These are phyloP conservation scores for Leucaena leucocephala DNA, from an alignment of 306 rosid genomes.

Conservation along the genomic window DNA sequence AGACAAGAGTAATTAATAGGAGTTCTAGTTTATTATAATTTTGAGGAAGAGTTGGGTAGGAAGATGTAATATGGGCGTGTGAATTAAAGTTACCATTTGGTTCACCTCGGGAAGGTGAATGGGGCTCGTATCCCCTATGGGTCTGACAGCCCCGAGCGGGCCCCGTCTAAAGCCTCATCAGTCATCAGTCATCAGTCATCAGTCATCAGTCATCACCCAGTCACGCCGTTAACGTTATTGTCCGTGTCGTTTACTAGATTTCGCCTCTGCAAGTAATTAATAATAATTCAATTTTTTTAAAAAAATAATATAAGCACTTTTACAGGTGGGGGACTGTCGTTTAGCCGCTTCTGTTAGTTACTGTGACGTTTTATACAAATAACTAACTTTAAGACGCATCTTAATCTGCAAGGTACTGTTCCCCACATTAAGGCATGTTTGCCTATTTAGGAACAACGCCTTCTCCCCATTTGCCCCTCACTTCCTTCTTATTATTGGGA, in stretches of 20 bases:
- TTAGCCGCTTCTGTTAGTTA: conserved; percentile 8
- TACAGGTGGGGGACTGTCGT: background rate
- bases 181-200: background rate
- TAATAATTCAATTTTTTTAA: too few relatives aligned
- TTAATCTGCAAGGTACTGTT: conserved; percentile 34
- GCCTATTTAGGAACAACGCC: conserved; percentile 15
- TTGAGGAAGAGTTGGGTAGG: background rate
- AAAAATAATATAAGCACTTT: background rate
- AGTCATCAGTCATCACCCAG: background rate
- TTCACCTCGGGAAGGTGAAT: conserved; percentile 64
- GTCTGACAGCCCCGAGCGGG: conserved; percentile 30
- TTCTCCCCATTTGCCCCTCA: background rate
- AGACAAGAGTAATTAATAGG: too few relatives aligned
- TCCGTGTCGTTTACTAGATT: conserved; percentile 39
- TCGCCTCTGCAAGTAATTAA: background rate
- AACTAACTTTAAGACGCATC: conserved; percentile 19
- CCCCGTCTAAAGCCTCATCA: conserved; percentile 32
- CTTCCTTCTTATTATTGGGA: background rate
- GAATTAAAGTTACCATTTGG: background rate
- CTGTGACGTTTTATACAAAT: background rate
- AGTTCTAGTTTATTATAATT: background rate
- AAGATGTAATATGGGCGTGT: background rate
- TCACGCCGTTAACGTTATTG: conserved; percentile 44
- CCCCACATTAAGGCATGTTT: conserved; percentile 36
- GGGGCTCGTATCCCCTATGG: conserved; percentile 35